These are phyloP conservation scores for Aspergillus intermedius DNA, from an alignment of 2,329 filamentous ascomycete species.

Conservation along the genomic window DNA sequence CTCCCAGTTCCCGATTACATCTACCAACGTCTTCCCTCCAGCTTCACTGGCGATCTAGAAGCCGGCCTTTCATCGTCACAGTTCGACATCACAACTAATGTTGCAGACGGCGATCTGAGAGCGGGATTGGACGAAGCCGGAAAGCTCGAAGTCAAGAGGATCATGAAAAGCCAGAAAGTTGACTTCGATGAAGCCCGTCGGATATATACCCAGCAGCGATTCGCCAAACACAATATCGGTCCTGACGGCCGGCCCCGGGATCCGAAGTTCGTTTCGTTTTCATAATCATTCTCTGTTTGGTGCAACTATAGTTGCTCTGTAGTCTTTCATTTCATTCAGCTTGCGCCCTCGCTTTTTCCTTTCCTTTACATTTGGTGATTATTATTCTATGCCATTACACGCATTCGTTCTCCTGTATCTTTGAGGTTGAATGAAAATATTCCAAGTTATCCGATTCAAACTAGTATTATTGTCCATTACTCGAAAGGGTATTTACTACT, in stretches of 20 bases:
- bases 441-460: neutral
- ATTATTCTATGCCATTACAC: neutral
- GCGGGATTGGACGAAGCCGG: constrained; percentile 72
- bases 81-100: constrained; percentile 76
- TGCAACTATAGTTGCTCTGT: neutral
- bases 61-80: constrained; percentile 74
- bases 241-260: constrained; percentile 81
- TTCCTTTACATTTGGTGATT: neutral
- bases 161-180: constrained; percentile 82
- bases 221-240: constrained; percentile 81
- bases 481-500: neutral
- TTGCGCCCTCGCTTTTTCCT: constrained; percentile 1
- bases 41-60: constrained; percentile 80
- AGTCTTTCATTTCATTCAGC: constrained; percentile 1
- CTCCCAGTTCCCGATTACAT: constrained; percentile 61
- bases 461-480: neutral
- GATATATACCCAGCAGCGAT: constrained; percentile 76
- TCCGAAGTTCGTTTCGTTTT: constrained; percentile 94
- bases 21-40: constrained; percentile 70
- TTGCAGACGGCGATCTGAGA: constrained; percentile 70
- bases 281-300: constrained; percentile 37
- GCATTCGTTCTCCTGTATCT: neutral
- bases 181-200: constrained; percentile 86
- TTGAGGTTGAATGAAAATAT: neutral
- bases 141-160: constrained; percentile 75